Evolutionary conservation across 345 rosid genomes (phyloP).

Genomic region (Hirschfeldia incana): DNA sequence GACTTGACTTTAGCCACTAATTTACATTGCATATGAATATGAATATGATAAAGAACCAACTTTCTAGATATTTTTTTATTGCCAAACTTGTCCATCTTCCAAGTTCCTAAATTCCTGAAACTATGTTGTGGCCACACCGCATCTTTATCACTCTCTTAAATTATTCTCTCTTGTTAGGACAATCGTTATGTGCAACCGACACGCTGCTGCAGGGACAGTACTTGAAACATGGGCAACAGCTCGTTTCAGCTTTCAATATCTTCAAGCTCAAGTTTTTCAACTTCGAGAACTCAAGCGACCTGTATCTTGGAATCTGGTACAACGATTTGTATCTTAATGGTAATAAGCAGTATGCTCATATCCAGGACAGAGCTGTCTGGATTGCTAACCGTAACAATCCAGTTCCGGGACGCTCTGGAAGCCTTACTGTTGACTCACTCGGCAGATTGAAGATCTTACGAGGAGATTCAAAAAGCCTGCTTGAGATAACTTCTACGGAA

Average conservation of each 20-base stretch:
- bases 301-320: constrained; percentile 45
- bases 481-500: constrained; percentile 26
- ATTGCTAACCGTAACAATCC: constrained; percentile 38
- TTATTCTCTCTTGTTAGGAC: constrained; percentile 19
- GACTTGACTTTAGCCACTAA: neutral
- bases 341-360: neutral
- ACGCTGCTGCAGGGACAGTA: constrained; percentile 31
- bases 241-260: constrained; percentile 35
- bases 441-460: constrained; percentile 36
- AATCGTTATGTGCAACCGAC: constrained; percentile 26
- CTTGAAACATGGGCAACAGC: constrained; percentile 35
- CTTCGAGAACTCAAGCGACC: neutral
- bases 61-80: too few relatives aligned
- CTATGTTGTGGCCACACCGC: constrained; percentile 9
- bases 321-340: constrained; percentile 28
- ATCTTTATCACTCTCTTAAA: neutral
- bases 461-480: constrained; percentile 7
- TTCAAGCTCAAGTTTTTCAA: constrained; percentile 37
- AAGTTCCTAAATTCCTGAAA: neutral
- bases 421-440: constrained; percentile 35
- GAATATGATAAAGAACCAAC: too few relatives aligned
- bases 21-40: too few relatives aligned
- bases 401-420: constrained; percentile 10
- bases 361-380: constrained; percentile 36
- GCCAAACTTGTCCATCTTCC: neutral